Conservation (phyloP, 371 early-diverging fungal genomes). For the Capillidium heterosporum region DNA sequence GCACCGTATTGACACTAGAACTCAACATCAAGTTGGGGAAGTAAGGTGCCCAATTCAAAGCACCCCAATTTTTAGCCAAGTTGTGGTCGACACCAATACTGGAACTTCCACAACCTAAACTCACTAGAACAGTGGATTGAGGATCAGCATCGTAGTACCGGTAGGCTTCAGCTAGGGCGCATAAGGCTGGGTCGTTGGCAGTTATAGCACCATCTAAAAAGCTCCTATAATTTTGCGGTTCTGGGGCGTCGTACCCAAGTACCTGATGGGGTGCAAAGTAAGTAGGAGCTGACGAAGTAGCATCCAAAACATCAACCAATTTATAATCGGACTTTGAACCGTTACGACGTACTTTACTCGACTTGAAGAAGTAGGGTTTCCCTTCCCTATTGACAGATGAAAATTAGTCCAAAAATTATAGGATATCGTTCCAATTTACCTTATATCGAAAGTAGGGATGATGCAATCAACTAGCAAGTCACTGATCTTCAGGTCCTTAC, state of each 20-base stretch:
- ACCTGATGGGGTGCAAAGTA: constrained; percentile 6
- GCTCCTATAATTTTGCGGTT: background rate
- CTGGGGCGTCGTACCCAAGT: background rate
- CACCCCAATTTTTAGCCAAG: background rate
- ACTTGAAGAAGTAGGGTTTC: background rate
- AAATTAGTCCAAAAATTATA: background rate
- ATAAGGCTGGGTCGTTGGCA: constrained; percentile 1
- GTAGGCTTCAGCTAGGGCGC: constrained; percentile 2
- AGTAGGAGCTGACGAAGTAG: constrained; percentile 8
- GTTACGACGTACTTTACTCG: background rate
- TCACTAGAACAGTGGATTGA: background rate
- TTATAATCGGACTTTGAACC: background rate
- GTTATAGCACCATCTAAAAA: constrained; percentile 5
- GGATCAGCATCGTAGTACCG: background rate
- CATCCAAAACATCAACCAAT: constrained; percentile 5
- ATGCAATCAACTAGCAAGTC: background rate
- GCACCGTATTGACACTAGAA: background rate
- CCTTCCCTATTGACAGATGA: background rate
- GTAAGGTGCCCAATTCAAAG: background rate
- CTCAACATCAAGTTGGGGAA: background rate
- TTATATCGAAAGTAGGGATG: constrained; percentile 2
- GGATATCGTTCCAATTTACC: background rate
- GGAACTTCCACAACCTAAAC: constrained; percentile 1
- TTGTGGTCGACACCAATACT: background rate
- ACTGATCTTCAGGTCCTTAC: background rate